Conservation (phyloP, 1,139 yeast genomes). For the Blastobotrys indianensis region DNA sequence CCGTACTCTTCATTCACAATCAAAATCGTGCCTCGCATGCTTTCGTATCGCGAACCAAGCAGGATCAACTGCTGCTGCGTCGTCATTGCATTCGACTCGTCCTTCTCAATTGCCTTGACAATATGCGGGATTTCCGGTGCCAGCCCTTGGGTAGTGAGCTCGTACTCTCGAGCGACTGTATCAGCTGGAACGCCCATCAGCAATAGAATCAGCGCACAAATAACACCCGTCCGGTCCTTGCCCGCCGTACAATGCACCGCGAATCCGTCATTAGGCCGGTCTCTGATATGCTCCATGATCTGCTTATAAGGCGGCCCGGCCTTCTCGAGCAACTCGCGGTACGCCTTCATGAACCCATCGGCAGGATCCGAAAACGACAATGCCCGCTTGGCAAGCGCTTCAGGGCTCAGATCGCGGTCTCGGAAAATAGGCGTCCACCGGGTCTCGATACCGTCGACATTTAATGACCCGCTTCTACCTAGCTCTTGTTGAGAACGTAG, state of each 20-base stretch:
- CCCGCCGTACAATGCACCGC: conserved; percentile 82
- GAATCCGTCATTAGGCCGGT: conserved; percentile 46
- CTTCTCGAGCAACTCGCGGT: conserved; percentile 49
- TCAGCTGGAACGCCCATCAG: conserved; percentile 61
- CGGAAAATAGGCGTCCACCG: conserved; percentile 57
- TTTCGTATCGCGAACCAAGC: conserved; percentile 62
- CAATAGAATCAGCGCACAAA: conserved; percentile 60
- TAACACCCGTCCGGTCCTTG: conserved; percentile 77
- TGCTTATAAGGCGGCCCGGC: conserved; percentile 36
- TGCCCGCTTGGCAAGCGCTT: conserved; percentile 54
- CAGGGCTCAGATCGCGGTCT: conserved; percentile 57
- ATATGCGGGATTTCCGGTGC: conserved; percentile 21
- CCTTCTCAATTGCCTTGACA: conserved; percentile 19
- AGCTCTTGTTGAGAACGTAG: conserved; percentile 62
- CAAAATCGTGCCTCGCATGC: conserved; percentile 62
- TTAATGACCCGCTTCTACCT: conserved; percentile 41
- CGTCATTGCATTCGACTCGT: conserved; percentile 10
- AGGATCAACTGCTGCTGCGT: conserved; percentile 36
- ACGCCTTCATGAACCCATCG: conserved; percentile 59
- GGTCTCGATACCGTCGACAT: conserved; percentile 43
- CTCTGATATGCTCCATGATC: conserved; percentile 39
- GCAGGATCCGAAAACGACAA: conserved; percentile 53
- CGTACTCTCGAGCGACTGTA: conserved; percentile 67
- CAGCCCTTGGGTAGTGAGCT: conserved; percentile 64
- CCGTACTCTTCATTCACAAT: conserved; percentile 49